phyloP scores from a whole-genome alignment of 352 stramenopile species.

The Peronosclerospora sorghi region DNA sequence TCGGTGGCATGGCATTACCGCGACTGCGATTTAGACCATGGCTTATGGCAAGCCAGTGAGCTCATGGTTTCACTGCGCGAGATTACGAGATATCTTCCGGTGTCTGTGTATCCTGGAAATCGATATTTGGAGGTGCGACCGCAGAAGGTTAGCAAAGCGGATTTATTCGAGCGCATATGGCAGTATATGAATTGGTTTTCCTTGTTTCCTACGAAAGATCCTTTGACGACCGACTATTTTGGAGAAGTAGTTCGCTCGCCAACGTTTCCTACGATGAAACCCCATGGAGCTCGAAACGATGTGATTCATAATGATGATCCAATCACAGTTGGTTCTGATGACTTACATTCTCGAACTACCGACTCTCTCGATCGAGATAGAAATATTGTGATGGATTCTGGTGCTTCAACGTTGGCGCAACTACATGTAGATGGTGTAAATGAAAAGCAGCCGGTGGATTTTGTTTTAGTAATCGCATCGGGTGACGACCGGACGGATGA shows the following conservation, averaged over 20 bases:
- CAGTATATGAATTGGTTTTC: slow-evolving; percentile 73
- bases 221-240: slow-evolving; percentile 60
- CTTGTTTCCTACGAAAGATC: slow-evolving; percentile 54
- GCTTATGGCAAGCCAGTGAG: slow-evolving; percentile 85
- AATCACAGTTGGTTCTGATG: slow-evolving; percentile 3
- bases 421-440: slow-evolving; percentile 16
- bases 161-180: slow-evolving; percentile 73
- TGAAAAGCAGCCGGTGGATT: slow-evolving; percentile 47
- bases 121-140: slow-evolving; percentile 65
- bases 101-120: slow-evolving; percentile 67
- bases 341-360: slow-evolving; percentile 1
- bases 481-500: slow-evolving; percentile 76
- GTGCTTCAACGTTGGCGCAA: slow-evolving; percentile 3
- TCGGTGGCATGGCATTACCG: slow-evolving; percentile 87
- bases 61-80: slow-evolving; percentile 70
- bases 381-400: slow-evolving; percentile 9
- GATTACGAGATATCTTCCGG: slow-evolving; percentile 56
- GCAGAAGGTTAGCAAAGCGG: slow-evolving; percentile 74
- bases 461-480: slow-evolving; percentile 75
- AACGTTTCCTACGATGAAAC: slow-evolving; percentile 38
- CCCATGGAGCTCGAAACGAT: slow-evolving; percentile 18
- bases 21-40: slow-evolving; percentile 81
- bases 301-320: slow-evolving; percentile 5
- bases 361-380: slow-evolving; percentile 6
- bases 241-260: slow-evolving; percentile 36